Evolutionary conservation across 2,329 filamentous ascomycete genomes (phyloP), one percentile per base, ranked within the genome.

Genomic region (Fusarium robinianum): DNA sequence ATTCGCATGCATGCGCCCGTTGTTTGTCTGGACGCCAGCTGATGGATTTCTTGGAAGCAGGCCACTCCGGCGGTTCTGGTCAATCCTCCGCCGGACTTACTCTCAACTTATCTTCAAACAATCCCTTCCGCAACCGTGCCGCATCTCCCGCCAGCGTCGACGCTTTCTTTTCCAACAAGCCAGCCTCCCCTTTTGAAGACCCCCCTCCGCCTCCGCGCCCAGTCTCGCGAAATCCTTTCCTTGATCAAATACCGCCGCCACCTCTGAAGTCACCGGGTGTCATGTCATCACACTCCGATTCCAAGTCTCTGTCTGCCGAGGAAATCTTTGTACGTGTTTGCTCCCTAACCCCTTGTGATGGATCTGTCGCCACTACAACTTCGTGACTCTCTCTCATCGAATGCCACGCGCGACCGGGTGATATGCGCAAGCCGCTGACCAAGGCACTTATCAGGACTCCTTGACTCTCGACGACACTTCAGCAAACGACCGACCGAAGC

Each of bases 51-150:
- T 49, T 59, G 47, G 43, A 58, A 60, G 40, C 48, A 62, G 58
- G 46, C 53, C 55, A 59, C 44, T 40, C 55, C 27, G 27, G 43
- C 46, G 46, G 49, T 57, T 49, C 58, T 50, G 49, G 51, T 25
- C 49, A 61, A 47, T 54, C 57, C 41, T 33, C 48, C 44, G 49
- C 58, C 45, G 76, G 75, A 57, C 73, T 85, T 64, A 73, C 79
- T 41, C 72, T 86, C 66, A 85, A 83, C 69, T 79, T 90, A 63
- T 84, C 84, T 67, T 90, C 87, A 67, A 90, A 90, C 77, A 91
- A 91, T 66, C 87, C 87, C 51, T 91, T 82, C 62, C 84, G 87
- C 73, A 88, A 88, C 68, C 82, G 85, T 63, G 81, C 84, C 53
- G 74, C 76, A 24, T 88, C 85, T 53, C 84, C 80, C 36, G 66